These are phyloP conservation scores for Pseudozyma sp. DNA, from an alignment of 1,284 basidiomycete genomes.

Conservation along the genomic window DNA sequence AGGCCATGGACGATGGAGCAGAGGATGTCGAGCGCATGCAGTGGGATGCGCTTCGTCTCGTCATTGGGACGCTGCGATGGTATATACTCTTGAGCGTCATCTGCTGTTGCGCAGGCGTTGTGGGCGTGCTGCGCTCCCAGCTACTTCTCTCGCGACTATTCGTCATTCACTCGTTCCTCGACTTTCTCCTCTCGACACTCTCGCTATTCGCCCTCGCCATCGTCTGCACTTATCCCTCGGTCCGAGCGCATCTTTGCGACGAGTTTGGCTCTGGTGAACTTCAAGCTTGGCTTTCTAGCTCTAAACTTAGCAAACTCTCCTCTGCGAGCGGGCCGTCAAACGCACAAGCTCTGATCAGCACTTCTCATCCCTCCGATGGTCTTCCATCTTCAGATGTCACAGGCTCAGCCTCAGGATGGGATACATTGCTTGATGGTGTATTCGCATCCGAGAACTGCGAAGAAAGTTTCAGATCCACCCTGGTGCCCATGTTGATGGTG, in stretches of 20 bases:
- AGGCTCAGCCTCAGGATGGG: slow-evolving; percentile 43
- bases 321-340: not conserved
- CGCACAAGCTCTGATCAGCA: slow-evolving; percentile 1
- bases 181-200: slow-evolving; percentile 53
- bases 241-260: slow-evolving; percentile 55
- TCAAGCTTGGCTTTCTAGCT: slow-evolving; percentile 29
- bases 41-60: slow-evolving; percentile 48
- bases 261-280: slow-evolving; percentile 46
- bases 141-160: slow-evolving; percentile 51
- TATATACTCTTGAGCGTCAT: slow-evolving; percentile 45
- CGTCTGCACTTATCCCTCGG: slow-evolving; percentile 50
- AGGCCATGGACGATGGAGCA: slow-evolving; percentile 32
- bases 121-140: slow-evolving; percentile 46
- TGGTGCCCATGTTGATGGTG: slow-evolving; percentile 49
- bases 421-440: slow-evolving; percentile 44
- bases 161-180: slow-evolving; percentile 56
- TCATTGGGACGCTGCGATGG: slow-evolving; percentile 37
- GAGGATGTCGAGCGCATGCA: slow-evolving; percentile 50
- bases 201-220: slow-evolving; percentile 51
- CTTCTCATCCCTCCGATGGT: not conserved
- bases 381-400: slow-evolving; percentile 14
- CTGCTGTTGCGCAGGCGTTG: slow-evolving; percentile 45
- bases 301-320: not conserved
- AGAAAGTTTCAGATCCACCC: slow-evolving; percentile 43
- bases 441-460: slow-evolving; percentile 55